phyloP scores from a whole-genome alignment of 139 green algal genomes.

The Desmodesmus armatus region DNA sequence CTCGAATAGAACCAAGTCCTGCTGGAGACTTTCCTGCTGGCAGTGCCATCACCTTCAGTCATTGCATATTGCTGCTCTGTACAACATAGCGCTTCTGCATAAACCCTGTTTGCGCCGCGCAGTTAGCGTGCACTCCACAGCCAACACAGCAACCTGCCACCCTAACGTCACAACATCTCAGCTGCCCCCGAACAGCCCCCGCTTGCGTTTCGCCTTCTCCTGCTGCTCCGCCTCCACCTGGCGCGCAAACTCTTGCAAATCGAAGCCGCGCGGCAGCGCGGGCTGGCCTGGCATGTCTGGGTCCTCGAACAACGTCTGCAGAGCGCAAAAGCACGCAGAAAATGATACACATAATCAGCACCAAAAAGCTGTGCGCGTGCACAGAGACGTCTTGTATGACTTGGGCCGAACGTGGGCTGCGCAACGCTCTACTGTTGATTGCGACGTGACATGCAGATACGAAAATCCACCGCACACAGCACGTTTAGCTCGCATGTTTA shows the following conservation, averaged over 20 bases:
- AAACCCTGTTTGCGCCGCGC: no score
- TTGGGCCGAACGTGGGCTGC: no score
- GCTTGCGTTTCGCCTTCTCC: neutral
- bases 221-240: slow-evolving; percentile 35
- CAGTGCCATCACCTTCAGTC: no score
- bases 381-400: neutral
- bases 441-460: neutral
- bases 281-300: slow-evolving; percentile 52
- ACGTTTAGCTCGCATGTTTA: neutral
- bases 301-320: slow-evolving; percentile 52
- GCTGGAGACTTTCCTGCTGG: no score
- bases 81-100: no score
- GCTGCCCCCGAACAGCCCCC: neutral
- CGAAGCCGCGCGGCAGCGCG: slow-evolving; percentile 46
- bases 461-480: neutral
- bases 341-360: neutral
- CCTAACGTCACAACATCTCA: no score
- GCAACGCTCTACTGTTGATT: neutral
- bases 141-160: no score
- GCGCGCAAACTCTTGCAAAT: slow-evolving; percentile 33
- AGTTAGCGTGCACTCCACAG: no score
- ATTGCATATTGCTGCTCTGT: no score
- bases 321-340: neutral
- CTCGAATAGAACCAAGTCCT: no score
- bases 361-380: neutral